phyloP scores from a whole-genome alignment of 2,329 filamentous ascomycete genomes.

The Sclerotinia sclerotiorum region DNA sequence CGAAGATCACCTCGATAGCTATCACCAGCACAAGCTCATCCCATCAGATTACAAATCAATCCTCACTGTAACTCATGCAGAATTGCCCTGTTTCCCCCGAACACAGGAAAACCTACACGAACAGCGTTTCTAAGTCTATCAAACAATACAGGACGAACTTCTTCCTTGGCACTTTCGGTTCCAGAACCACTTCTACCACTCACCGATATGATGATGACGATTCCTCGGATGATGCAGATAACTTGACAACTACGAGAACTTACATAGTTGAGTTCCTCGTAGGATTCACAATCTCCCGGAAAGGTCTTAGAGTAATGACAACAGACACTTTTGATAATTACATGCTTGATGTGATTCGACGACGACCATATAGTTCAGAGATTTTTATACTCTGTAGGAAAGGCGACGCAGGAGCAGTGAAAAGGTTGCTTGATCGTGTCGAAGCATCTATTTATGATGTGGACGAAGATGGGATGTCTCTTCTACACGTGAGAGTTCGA shows the following conservation, averaged over 20 bases:
- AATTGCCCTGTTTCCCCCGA: not conserved
- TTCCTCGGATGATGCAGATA: not conserved
- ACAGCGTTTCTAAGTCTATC: not conserved
- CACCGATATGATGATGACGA: not conserved
- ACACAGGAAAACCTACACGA: not conserved
- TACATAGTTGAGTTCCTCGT: not conserved
- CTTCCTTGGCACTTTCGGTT: not conserved
- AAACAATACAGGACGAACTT: not conserved
- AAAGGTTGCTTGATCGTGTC: constrained; percentile 12
- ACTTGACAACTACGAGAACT: not conserved
- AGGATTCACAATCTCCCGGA: not conserved
- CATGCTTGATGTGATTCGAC: not conserved
- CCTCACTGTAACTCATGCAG: not conserved
- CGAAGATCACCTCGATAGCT: not conserved
- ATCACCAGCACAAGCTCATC: not conserved
- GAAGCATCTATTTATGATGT: constrained; percentile 25
- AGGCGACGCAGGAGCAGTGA: constrained; percentile 19
- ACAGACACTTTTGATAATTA: not conserved
- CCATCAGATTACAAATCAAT: not conserved
- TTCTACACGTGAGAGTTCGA: constrained; percentile 20
- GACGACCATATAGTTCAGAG: not conserved
- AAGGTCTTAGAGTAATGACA: not conserved
- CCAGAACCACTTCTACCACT: not conserved
- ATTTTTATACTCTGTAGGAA: not conserved
- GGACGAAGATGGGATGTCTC: not conserved